Percentiles rank a stretch among this genome's conserved stretches.
phyloP scores from a whole-genome alignment of 306 rosid species.

The Vigna nakashimae region DNA sequence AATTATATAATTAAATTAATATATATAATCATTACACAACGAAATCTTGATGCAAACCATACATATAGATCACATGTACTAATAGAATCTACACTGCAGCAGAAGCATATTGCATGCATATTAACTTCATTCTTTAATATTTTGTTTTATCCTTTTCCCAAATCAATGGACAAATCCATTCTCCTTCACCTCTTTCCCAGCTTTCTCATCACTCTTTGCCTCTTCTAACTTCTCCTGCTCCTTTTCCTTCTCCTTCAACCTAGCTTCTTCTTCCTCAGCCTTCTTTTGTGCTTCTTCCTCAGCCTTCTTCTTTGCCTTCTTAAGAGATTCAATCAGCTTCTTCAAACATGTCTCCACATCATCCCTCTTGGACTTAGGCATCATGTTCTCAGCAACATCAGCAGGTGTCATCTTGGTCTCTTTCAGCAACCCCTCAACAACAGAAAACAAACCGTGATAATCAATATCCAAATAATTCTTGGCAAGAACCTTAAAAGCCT shows the following conservation, averaged over 20 bases:
- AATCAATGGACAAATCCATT: slow-evolving; percentile 4
- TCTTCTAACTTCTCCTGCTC: neutral
- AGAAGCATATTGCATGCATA: neutral
- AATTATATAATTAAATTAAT: neutral
- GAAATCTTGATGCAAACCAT: neutral
- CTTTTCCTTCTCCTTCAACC: neutral
- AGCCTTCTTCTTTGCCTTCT: slow-evolving; percentile 7
- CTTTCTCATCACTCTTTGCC: neutral
- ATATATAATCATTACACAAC: neutral
- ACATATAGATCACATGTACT: neutral
- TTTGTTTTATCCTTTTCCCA: neutral
- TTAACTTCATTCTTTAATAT: neutral
- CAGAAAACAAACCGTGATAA: neutral
- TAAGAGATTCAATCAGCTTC: slow-evolving; percentile 7
- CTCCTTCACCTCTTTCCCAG: slow-evolving; percentile 9
- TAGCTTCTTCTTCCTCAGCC: neutral
- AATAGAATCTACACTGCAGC: neutral
- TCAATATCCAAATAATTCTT: slow-evolving; percentile 3
- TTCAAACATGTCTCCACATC: neutral
- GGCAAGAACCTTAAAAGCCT: slow-evolving; percentile 25
- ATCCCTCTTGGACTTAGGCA: slow-evolving; percentile 5
- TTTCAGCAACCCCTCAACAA: slow-evolving; percentile 8
- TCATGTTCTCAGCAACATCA: slow-evolving; percentile 23
- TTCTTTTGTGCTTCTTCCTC: neutral
- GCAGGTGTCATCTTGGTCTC: slow-evolving; percentile 14